A percentile compares a stretch with the other conserved stretches of the same genome.
These are phyloP conservation scores for Massariosphaeria phaeospora DNA, from an alignment of 495 filamentous ascomycete species.

Conservation along the genomic window DNA sequence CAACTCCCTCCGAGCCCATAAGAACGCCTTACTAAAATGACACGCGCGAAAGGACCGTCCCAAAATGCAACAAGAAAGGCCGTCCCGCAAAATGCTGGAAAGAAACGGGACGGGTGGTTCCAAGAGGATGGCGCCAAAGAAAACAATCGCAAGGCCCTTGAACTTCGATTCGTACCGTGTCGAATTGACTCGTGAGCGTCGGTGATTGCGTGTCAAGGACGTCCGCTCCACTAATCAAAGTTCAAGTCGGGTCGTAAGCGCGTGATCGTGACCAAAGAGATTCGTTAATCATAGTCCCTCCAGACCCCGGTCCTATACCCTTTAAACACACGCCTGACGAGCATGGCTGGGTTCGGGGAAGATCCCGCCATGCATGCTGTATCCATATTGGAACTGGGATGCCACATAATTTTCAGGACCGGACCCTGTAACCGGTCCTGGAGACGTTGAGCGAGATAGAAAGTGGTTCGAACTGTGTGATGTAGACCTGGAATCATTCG, in stretches of 20 bases:
- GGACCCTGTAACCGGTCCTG: constrained; percentile 36
- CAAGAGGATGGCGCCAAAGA: too few species aligned
- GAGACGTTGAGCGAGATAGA: constrained; percentile 37
- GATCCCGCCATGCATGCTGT: constrained; percentile 25
- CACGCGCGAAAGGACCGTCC: constrained; percentile 25
- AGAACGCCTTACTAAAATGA: constrained; percentile 15
- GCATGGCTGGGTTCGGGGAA: constrained; percentile 31
- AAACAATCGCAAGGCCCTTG: constrained; percentile 7
- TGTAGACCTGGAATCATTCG: constrained; percentile 23
- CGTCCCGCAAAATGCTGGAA: constrained; percentile 25
- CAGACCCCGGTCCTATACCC: neutral
- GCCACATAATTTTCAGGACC: constrained; percentile 29
- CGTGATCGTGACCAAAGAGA: constrained; percentile 26
- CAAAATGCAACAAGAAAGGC: constrained; percentile 27
- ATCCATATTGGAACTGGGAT: constrained; percentile 36
- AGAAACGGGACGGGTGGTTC: constrained; percentile 1
- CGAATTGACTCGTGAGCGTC: constrained; percentile 23
- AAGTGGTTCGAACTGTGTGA: constrained; percentile 30
- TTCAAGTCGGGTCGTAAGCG: constrained; percentile 16
- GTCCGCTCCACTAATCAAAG: constrained; percentile 28
- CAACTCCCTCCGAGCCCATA: constrained; percentile 1
- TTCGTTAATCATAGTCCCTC: constrained; percentile 5
- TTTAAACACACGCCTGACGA: constrained; percentile 27
- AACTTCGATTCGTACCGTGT: constrained; percentile 10
- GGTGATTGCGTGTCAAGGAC: neutral